These are phyloP conservation scores for Oryza officinalis DNA, from an alignment of 176 grass and related monocot genomes.

Conservation along the genomic window DNA sequence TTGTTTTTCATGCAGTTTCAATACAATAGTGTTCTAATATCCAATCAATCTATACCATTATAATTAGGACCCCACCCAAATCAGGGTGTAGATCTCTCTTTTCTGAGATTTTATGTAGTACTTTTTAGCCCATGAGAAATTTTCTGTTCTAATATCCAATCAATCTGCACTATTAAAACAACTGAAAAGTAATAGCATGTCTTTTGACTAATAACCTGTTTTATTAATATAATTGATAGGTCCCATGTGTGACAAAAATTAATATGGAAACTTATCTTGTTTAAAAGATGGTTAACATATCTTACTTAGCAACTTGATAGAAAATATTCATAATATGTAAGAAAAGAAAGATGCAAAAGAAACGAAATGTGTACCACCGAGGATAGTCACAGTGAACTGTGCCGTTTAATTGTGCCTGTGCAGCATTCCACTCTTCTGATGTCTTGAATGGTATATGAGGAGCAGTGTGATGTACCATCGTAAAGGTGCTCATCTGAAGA, in stretches of 20 bases:
- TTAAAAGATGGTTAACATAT: not conserved
- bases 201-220: not conserved
- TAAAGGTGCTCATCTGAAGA: conserved; percentile 97
- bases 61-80: too few species aligned
- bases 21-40: not conserved
- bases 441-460: conserved; percentile 99
- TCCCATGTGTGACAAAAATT: conserved; percentile 14
- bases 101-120: too few species aligned
- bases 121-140: too few species aligned
- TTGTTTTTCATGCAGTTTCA: not conserved
- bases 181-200: too few species aligned
- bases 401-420: conserved; percentile 89
- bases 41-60: not conserved
- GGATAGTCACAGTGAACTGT: conserved; percentile 95
- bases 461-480: conserved; percentile 99
- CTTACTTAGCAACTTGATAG: not conserved
- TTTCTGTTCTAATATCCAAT: not conserved
- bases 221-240: not conserved
- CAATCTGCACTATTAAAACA: not conserved
- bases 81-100: too few species aligned
- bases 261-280: not conserved
- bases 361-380: conserved; percentile 56
- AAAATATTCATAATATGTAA: conserved; percentile 8
- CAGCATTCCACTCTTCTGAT: conserved; percentile 94
- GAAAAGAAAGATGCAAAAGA: not conserved